Evolutionary conservation across 306 rosid species (phyloP).

Genomic region (Dryas octopetala): DNA sequence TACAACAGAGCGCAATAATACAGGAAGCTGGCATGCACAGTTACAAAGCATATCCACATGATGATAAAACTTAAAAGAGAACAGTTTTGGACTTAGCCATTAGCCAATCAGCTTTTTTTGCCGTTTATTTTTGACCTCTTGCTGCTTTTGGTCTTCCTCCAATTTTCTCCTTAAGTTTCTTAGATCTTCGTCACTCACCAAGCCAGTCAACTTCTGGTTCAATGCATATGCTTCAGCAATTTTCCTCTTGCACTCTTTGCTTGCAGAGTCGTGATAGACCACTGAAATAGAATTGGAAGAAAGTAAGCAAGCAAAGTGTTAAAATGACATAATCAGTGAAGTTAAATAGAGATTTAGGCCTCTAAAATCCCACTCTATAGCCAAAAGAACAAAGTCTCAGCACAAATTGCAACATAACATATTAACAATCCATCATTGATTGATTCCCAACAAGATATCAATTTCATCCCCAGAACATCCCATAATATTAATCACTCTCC

Average conservation of each 20-base stretch:
- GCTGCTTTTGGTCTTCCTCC: constrained; percentile 45
- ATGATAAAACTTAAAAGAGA: not conserved
- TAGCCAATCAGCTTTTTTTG: constrained; percentile 40
- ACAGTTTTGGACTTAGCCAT: not conserved
- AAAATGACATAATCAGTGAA: not conserved
- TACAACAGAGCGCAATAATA: not conserved
- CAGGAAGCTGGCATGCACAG: not conserved
- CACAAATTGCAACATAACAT: not conserved
- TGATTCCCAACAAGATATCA: not conserved
- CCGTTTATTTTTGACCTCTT: constrained; percentile 44
- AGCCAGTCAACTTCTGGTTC: constrained; percentile 61
- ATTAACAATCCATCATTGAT: not conserved
- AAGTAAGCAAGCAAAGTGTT: constrained; percentile 7
- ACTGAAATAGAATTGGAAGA: constrained; percentile 48
- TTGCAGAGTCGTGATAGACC: constrained; percentile 80
- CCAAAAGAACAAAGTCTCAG: not conserved
- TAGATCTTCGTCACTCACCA: constrained; percentile 63
- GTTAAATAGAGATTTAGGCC: not conserved
- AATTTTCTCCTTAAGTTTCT: constrained; percentile 49
- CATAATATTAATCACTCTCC: not conserved
- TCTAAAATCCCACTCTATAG: not conserved
- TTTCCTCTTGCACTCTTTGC: constrained; percentile 73
- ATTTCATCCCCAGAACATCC: not conserved
- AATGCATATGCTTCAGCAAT: constrained; percentile 79
- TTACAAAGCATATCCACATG: not conserved